These are phyloP conservation scores for Melampsora americana DNA, from an alignment of 1,284 basidiomycete species.

Conservation along the genomic window DNA sequence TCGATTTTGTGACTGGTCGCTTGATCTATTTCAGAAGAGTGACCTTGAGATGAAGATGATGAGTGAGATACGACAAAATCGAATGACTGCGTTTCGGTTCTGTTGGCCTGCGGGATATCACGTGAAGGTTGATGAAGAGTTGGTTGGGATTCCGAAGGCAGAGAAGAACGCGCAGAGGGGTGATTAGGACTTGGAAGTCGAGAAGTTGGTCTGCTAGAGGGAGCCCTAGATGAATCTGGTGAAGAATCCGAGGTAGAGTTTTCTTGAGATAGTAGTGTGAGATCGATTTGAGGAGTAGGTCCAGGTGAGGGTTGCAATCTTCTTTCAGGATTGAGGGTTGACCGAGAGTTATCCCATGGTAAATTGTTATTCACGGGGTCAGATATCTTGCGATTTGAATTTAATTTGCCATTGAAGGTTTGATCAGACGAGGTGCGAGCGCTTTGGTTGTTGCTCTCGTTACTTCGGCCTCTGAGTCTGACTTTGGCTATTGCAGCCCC, in stretches of 20 bases:
- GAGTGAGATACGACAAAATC: too few relatives aligned
- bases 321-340: background rate
- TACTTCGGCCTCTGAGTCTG: background rate
- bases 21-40: too few relatives aligned
- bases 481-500: constrained; percentile 1
- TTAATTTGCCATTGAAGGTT: too few relatives aligned
- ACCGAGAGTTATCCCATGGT: background rate
- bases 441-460: background rate
- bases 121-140: too few relatives aligned
- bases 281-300: constrained; percentile 3
- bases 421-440: too few relatives aligned
- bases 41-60: too few relatives aligned
- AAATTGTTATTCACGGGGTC: background rate
- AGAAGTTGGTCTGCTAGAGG: background rate
- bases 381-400: too few relatives aligned
- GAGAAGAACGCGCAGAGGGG: too few relatives aligned
- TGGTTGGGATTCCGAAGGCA: too few relatives aligned
- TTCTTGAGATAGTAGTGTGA: background rate
- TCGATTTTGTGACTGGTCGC: too few relatives aligned
- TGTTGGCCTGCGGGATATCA: too few relatives aligned
- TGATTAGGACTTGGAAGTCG: background rate
- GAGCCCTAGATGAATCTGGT: background rate
- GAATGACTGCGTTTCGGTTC: too few relatives aligned
- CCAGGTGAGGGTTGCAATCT: background rate
- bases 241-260: background rate